Percentiles rank a stretch among this genome's conserved stretches.
Conservation (phyloP, 2,329 filamentous ascomycete species). For the Gyromitra esculenta region DNA sequence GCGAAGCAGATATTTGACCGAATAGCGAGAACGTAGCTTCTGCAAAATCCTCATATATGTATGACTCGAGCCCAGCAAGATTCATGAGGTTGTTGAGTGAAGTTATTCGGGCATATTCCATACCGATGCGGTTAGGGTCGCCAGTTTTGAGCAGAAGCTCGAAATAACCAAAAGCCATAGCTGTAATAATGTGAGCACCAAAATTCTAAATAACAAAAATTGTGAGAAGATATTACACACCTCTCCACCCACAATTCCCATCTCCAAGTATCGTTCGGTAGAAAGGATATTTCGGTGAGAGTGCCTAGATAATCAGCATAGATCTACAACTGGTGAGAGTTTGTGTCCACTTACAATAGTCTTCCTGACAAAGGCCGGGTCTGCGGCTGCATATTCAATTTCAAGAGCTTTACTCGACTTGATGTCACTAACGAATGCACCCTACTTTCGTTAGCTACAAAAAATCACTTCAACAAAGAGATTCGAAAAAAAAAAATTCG, state of each 20-base stretch:
- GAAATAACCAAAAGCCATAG: conserved; percentile 91
- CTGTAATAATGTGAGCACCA: conserved; percentile 64
- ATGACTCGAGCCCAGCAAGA: conserved; percentile 73
- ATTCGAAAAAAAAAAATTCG: conserved; percentile 2
- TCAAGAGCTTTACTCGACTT: conserved; percentile 80
- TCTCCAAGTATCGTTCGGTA: conserved; percentile 90
- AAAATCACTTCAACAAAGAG: not conserved
- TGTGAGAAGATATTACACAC: conserved; percentile 66
- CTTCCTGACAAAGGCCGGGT: conserved; percentile 85
- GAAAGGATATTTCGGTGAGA: conserved; percentile 84
- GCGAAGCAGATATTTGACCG: conserved; percentile 69
- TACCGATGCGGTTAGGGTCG: conserved; percentile 72
- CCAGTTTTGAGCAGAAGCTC: conserved; percentile 79
- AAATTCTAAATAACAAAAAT: conserved; percentile 30
- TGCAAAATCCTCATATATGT: conserved; percentile 83
- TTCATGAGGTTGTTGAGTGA: conserved; percentile 76
- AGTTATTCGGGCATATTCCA: conserved; percentile 76
- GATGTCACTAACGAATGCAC: conserved; percentile 81
- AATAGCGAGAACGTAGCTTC: conserved; percentile 78
- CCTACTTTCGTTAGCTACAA: conserved; percentile 65
- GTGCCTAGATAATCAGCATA: conserved; percentile 66
- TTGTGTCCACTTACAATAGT: conserved; percentile 73
- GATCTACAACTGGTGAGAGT: conserved; percentile 47
- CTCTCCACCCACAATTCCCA: conserved; percentile 97
- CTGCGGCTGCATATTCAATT: conserved; percentile 86